Evolutionary conservation across 345 rosid species (phyloP).

Genomic region (Eucalyptus erythrocorys): DNA sequence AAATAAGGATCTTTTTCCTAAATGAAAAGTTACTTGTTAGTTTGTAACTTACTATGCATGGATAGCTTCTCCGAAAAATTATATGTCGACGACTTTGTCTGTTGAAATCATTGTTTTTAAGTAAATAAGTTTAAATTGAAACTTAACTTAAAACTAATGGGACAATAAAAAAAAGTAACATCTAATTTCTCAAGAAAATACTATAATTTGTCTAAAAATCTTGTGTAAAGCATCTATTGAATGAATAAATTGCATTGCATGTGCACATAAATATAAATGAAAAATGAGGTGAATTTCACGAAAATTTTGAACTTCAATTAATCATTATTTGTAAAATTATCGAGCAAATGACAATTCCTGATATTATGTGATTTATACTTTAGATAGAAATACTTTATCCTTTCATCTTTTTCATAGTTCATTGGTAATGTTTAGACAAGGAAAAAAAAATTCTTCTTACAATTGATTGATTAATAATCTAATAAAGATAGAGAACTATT

Average conservation of each 20-base stretch:
- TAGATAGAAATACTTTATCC: rapidly evolving
- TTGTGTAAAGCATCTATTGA: not conserved
- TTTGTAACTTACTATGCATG: not conserved
- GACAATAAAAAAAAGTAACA: not conserved
- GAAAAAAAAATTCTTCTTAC: not conserved
- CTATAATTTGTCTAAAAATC: not conserved
- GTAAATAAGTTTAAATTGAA: not conserved
- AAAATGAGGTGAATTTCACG: rapidly evolving
- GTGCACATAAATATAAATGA: not conserved
- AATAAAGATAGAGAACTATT: not conserved
- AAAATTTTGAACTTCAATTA: not conserved
- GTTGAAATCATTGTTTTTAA: not conserved
- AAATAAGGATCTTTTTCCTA: rapidly evolving
- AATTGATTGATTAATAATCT: not conserved
- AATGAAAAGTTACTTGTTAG: not conserved
- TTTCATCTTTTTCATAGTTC: not conserved
- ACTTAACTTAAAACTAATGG: rapidly evolving
- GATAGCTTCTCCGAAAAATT: not conserved
- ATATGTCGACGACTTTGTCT: rapidly evolving
- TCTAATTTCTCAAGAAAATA: not conserved
- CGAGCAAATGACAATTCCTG: not conserved
- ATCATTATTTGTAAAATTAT: not conserved
- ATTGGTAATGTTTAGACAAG: not conserved
- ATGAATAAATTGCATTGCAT: not conserved
- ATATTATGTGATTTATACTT: not conserved